Conservation (phyloP, 257 asterid genomes). For the Verbena officinalis region DNA sequence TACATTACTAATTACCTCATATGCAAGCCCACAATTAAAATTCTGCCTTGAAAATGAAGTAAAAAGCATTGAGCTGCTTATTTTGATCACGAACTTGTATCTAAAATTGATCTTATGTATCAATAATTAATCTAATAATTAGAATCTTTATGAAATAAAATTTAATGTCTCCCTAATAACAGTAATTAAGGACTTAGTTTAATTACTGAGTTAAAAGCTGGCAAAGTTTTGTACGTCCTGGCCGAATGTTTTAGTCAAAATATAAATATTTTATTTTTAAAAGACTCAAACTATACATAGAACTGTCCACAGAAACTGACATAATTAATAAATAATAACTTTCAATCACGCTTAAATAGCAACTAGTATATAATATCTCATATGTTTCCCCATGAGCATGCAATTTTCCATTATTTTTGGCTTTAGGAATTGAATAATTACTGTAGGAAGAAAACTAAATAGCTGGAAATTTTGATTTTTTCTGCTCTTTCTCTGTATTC, state of each 20-base stretch:
- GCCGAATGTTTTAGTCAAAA: not conserved
- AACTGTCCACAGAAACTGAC: not conserved
- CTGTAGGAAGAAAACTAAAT: not conserved
- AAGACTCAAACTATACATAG: not conserved
- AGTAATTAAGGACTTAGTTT: no score
- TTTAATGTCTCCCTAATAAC: no score
- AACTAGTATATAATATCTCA: constrained; percentile 14
- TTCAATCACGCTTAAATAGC: constrained; percentile 1
- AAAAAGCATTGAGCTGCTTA: no score
- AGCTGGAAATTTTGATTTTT: constrained; percentile 1
- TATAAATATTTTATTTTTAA: not conserved
- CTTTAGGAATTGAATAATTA: constrained; percentile 25
- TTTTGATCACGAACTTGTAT: not conserved
- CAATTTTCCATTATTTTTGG: constrained; percentile 26
- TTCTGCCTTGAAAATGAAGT: no score
- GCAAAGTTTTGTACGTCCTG: not conserved
- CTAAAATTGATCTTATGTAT: no score
- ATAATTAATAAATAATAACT: not conserved
- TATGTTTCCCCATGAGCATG: constrained; percentile 32
- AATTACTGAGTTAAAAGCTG: no score
- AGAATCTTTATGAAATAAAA: no score
- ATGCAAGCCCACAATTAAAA: constrained; percentile 19
- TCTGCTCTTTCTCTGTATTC: constrained; percentile 9
- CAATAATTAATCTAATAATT: no score
- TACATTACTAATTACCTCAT: not conserved